These are phyloP conservation scores for Sporobolomyces phaffii DNA, from an alignment of 768 basidiomycete species.

Conservation along the genomic window DNA sequence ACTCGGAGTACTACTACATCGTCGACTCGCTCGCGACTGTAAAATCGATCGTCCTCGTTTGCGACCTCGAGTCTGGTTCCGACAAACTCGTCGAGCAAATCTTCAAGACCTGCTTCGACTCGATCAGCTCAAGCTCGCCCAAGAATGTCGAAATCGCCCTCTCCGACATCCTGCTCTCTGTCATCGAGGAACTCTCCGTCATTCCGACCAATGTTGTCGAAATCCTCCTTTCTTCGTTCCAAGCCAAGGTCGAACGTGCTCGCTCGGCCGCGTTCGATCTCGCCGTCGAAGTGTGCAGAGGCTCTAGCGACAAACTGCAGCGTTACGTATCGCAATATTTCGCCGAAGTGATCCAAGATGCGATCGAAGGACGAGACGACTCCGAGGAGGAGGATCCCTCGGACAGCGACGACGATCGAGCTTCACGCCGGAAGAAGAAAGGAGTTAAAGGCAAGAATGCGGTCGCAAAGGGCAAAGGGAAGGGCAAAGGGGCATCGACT, in stretches of 20 bases:
- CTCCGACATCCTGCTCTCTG: slow-evolving; percentile 79
- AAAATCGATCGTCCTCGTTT: slow-evolving; percentile 87
- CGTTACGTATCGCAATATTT: slow-evolving; percentile 85
- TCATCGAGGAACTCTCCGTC: slow-evolving; percentile 77
- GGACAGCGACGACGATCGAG: not conserved
- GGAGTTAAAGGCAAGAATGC: too few species aligned
- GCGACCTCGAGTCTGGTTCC: slow-evolving; percentile 70
- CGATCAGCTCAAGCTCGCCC: slow-evolving; percentile 62
- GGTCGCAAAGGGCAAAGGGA: slow-evolving; percentile 31
- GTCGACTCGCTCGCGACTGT: slow-evolving; percentile 87
- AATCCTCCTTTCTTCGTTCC: slow-evolving; percentile 74
- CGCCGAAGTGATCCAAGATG: slow-evolving; percentile 72
- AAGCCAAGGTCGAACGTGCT: slow-evolving; percentile 51
- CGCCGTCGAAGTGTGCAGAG: slow-evolving; percentile 77
- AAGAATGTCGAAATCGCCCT: slow-evolving; percentile 81
- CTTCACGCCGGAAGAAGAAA: too few species aligned
- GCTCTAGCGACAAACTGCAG: slow-evolving; percentile 76
- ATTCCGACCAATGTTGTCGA: slow-evolving; percentile 77
- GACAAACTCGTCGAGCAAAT: slow-evolving; percentile 78
- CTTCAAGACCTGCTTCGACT: slow-evolving; percentile 73
- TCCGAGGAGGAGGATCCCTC: slow-evolving; percentile 40
- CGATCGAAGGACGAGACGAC: slow-evolving; percentile 44
- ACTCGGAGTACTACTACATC: slow-evolving; percentile 88
- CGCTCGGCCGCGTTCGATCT: slow-evolving; percentile 59
- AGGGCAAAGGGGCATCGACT: not conserved